Evolutionary conservation across 805 yeast genomes (phyloP).

Genomic region (Myxozyma vanderwaltii): DNA sequence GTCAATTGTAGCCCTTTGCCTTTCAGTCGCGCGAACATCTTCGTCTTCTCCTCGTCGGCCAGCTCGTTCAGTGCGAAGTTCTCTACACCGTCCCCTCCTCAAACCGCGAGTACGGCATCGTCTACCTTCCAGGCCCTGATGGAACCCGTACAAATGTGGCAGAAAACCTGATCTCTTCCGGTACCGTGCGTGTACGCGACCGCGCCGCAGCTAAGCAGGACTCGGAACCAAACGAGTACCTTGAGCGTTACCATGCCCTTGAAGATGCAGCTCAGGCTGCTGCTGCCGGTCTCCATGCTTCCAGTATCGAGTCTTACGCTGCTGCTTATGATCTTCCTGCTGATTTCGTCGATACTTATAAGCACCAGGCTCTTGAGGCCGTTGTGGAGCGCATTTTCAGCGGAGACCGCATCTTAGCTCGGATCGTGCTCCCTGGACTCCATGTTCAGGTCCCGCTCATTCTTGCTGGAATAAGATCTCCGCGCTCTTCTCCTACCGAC

Average conservation of each 20-base stretch:
- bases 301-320: slow-evolving; percentile 1
- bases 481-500: slow-evolving; percentile 59
- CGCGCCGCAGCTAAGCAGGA: neutral
- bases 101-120: slow-evolving; percentile 69
- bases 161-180: slow-evolving; percentile 58
- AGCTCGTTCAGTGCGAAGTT: slow-evolving; percentile 60
- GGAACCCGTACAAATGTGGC: slow-evolving; percentile 55
- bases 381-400: slow-evolving; percentile 74
- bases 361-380: slow-evolving; percentile 51
- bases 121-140: slow-evolving; percentile 55
- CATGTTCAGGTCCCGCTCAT: slow-evolving; percentile 64
- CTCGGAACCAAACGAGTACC: slow-evolving; percentile 18
- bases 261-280: slow-evolving; percentile 56
- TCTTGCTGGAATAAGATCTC: slow-evolving; percentile 73
- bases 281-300: slow-evolving; percentile 60
- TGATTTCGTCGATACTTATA: slow-evolving; percentile 45
- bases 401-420: slow-evolving; percentile 74
- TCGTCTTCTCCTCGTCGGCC: slow-evolving; percentile 65
- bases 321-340: slow-evolving; percentile 41
- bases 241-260: slow-evolving; percentile 40
- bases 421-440: slow-evolving; percentile 53
- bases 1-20: slow-evolving; percentile 49
- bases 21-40: slow-evolving; percentile 64
- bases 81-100: slow-evolving; percentile 52
- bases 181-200: slow-evolving; percentile 64